Base-by-base conservation (phyloP, 345 rosid species). In the Dovyalis caffra region DNA sequence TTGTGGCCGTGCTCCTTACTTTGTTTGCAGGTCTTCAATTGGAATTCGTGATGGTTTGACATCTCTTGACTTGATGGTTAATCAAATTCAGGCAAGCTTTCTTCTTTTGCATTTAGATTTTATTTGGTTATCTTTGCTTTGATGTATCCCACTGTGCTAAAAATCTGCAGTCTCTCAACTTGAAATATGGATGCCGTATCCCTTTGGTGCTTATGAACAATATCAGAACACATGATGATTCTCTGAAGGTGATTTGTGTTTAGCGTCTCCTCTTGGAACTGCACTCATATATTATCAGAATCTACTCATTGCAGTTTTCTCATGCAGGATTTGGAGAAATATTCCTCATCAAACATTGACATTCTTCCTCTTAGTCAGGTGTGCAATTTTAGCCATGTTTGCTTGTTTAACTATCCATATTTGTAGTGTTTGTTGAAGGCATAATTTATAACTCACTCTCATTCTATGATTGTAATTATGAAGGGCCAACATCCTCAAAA, bases 121-220 rank as follows among this genome's bases (percentile, higher is more conserved):
- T 61, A 35, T 68, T 61, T 43, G 37, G 43, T 35, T 12, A 32
- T 33, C 33, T 29, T 69, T 53, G 56, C 66, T 33, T 63, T 56
- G 49, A 57, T 53, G 25, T 32, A 58, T 78, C 35, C 43, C 56
- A 35, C 47, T 77, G n/a, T n/a, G 26, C 74, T 40, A 28, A 65
- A 74, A 69, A 6, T 68, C 66, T 80, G 66, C 76, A 89, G 92
- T 75, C 77, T 64, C 87, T 87, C 63, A 89, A 89, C 82, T 85
- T 78, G 49, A 83, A 80, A 83, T 86, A 84, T 3, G 87, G 84
- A 38, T 86, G 89, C 81, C 78, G 72, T 60, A 68, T 87, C 64
- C 92, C 89, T 11, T 74, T 89, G 78, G 26, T 87, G 77, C 77
- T 89, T 31, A 38, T 87, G 77, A 83, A 86, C 79, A 74, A 86